Evolutionary conservation across 176 grass and related monocot species (phyloP).

Genomic region (Rhynchospora breviuscula): DNA sequence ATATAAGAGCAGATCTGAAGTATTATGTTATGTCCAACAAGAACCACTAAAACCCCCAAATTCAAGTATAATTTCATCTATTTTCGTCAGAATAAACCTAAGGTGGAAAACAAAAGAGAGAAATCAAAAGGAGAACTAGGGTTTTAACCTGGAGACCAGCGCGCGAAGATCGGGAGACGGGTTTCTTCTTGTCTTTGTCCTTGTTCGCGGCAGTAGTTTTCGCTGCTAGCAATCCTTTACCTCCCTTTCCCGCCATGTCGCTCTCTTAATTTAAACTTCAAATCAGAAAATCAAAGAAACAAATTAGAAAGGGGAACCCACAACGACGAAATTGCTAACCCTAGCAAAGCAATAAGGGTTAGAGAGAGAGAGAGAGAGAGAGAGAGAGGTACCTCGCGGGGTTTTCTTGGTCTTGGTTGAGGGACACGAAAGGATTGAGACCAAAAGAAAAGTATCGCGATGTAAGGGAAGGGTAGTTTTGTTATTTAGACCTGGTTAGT

Average conservation of each 20-base stretch:
- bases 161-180: conserved; percentile 39
- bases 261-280: neutral
- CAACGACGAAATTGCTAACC: neutral
- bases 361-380: neutral
- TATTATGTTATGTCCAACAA: neutral
- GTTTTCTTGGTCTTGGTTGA: neutral
- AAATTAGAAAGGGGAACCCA: neutral
- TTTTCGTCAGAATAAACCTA: neutral
- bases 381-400: neutral
- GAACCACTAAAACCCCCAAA: neutral
- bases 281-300: neutral
- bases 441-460: neutral
- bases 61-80: neutral
- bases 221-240: conserved; percentile 39
- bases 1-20: neutral
- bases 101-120: neutral
- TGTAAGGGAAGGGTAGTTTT: neutral
- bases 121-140: neutral
- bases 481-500: neutral
- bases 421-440: conserved; percentile 10
- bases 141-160: conserved; percentile 51
- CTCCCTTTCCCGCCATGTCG: conserved; percentile 65
- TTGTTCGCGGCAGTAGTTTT: conserved; percentile 41
- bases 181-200: conserved; percentile 45
- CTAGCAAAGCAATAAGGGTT: too few relatives aligned